A percentile compares a stretch with the other conserved stretches of the same genome.
These are phyloP conservation scores for Hyphodiscus hymeniophilus DNA, from an alignment of 495 filamentous ascomycete species.

Conservation along the genomic window DNA sequence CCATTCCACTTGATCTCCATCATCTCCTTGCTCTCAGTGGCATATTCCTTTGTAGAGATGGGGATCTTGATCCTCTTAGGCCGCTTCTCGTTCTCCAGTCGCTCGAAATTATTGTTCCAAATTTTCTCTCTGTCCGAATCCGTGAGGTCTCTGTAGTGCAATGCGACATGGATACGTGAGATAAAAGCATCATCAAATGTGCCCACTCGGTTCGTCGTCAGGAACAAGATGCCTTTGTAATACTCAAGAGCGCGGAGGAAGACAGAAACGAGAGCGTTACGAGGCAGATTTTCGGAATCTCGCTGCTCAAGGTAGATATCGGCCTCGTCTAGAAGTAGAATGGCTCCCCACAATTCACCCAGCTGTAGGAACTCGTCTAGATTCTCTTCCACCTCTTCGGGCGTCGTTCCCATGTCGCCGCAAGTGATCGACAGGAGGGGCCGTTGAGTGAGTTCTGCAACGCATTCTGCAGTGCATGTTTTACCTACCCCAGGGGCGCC, in stretches of 20 bases:
- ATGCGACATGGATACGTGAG: conserved; percentile 3
- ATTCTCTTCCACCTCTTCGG: conserved; percentile 1
- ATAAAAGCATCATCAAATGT: conserved; percentile 6
- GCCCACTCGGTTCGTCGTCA: conserved; percentile 5
- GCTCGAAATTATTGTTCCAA: conserved; percentile 7
- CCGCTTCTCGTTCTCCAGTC: not conserved
- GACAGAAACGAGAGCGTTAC: conserved; percentile 66
- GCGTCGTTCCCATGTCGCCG: conserved; percentile 16
- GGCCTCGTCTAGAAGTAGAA: conserved; percentile 66
- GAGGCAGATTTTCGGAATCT: conserved; percentile 46
- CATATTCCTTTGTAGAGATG: conserved; percentile 6
- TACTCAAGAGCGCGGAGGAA: conserved; percentile 14
- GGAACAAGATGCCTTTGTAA: conserved; percentile 6
- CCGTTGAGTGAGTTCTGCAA: conserved; percentile 12
- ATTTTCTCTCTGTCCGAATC: conserved; percentile 1
- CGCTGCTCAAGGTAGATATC: conserved; percentile 67
- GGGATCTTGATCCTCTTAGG: not conserved
- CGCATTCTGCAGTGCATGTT: conserved; percentile 17
- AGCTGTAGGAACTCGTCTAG: conserved; percentile 46
- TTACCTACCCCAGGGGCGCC: conserved; percentile 23
- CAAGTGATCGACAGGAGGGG: conserved; percentile 15
- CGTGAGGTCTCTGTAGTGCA: conserved; percentile 3
- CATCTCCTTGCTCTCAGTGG: conserved; percentile 5
- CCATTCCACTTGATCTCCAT: conserved; percentile 8
- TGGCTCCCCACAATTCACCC: conserved; percentile 73